A percentile compares a stretch with the other conserved stretches of the same genome.
These are phyloP conservation scores for Vigna angularis DNA, from an alignment of 306 rosid genomes.

Conservation along the genomic window DNA sequence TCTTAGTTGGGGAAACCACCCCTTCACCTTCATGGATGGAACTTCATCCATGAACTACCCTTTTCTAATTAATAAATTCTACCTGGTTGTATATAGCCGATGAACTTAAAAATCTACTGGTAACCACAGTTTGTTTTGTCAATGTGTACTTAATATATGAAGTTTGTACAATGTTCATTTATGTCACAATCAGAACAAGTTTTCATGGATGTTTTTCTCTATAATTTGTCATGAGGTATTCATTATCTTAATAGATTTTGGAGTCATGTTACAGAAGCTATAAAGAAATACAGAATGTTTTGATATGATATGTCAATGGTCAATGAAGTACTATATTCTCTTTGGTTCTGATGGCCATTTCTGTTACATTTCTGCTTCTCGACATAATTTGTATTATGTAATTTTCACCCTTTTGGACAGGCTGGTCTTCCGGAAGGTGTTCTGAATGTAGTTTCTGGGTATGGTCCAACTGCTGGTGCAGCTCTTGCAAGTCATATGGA, in stretches of 20 bases:
- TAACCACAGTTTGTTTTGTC: background rate
- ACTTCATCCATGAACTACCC: too few relatives aligned
- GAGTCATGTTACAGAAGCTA: background rate
- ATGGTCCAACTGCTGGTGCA: conserved; percentile 92
- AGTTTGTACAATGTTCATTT: background rate
- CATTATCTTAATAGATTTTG: background rate
- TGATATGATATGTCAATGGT: background rate
- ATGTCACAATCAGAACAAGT: background rate
- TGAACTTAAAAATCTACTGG: background rate
- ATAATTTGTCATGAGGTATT: background rate
- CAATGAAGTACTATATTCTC: too few relatives aligned
- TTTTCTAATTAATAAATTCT: background rate
- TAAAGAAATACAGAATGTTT: background rate
- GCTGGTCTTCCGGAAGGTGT: conserved; percentile 99
- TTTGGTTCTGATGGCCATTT: background rate
- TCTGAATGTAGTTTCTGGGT: conserved; percentile 82
- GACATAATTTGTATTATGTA: conserved; percentile 29
- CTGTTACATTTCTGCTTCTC: background rate
- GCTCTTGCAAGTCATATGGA: conserved; percentile 94
- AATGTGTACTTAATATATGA: background rate
- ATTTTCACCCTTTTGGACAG: conserved; percentile 49
- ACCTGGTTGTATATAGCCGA: background rate
- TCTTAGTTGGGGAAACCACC: background rate
- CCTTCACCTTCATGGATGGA: too few relatives aligned
- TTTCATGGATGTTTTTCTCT: background rate